Evolutionary conservation across 2,329 filamentous ascomycete genomes (phyloP).

Genomic region (Tolypocladium pustulatum): DNA sequence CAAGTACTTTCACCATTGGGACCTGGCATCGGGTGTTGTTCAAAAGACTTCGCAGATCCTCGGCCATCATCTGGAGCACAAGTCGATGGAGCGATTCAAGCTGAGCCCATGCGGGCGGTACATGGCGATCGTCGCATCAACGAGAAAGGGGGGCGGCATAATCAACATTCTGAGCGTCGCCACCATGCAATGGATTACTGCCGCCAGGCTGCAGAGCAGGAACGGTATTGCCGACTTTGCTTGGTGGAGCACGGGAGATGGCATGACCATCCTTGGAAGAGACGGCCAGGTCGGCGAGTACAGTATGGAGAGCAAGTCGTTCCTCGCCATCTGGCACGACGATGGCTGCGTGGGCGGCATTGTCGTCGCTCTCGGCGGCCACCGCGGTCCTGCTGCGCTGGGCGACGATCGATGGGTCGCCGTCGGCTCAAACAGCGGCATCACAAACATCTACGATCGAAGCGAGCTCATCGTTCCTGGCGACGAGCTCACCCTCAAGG

Average conservation of each 20-base stretch:
- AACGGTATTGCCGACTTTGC: constrained; percentile 82
- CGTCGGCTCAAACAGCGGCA: constrained; percentile 74
- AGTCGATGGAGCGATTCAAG: constrained; percentile 83
- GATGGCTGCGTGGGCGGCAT: constrained; percentile 83
- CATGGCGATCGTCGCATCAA: constrained; percentile 72
- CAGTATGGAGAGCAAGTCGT: constrained; percentile 55
- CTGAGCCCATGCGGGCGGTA: constrained; percentile 78
- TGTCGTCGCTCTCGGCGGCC: constrained; percentile 67
- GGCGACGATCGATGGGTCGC: constrained; percentile 85
- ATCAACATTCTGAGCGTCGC: constrained; percentile 74
- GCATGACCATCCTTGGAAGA: constrained; percentile 72
- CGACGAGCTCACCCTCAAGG: constrained; percentile 42
- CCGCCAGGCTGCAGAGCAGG: constrained; percentile 70
- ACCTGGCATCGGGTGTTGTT: constrained; percentile 69
- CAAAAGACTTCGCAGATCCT: constrained; percentile 72
- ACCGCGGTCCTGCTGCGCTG: constrained; percentile 46
- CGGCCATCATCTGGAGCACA: constrained; percentile 71
- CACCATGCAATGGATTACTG: constrained; percentile 79
- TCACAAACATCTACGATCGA: constrained; percentile 91
- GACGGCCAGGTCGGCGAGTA: constrained; percentile 89
- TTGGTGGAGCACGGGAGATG: constrained; percentile 82
- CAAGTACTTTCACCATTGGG: constrained; percentile 90
- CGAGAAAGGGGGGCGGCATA: constrained; percentile 75
- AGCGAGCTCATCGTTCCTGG: constrained; percentile 42
- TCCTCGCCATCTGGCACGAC: constrained; percentile 78